These are phyloP conservation scores for Pythium grandisporangium DNA, from an alignment of 352 stramenopile species.

Conservation along the genomic window DNA sequence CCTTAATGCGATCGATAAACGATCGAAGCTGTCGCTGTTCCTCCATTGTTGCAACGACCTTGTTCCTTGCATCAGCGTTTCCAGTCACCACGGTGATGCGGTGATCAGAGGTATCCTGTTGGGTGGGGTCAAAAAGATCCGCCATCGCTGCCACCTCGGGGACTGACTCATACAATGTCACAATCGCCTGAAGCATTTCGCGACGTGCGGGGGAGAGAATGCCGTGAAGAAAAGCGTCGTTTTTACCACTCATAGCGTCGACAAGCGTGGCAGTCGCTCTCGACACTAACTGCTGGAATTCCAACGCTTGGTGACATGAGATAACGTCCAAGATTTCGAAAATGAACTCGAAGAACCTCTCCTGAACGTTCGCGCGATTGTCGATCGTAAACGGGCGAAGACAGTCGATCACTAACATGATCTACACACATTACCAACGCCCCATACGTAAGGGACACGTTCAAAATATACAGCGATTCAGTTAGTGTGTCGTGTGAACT, in stretches of 20 bases:
- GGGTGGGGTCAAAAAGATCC: conserved; percentile 24
- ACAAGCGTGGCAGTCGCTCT: conserved; percentile 40
- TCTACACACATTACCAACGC: conserved; percentile 11
- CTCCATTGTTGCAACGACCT: conserved; percentile 24
- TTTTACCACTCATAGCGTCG: conserved; percentile 28
- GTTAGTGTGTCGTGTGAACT: too few relatives aligned
- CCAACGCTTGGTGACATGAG: conserved; percentile 42
- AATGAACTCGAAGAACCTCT: conserved; percentile 35
- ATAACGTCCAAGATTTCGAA: conserved; percentile 67
- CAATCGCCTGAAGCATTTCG: conserved; percentile 29
- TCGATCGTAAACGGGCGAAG: conserved; percentile 25
- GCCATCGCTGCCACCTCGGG: conserved; percentile 31
- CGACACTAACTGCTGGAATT: conserved; percentile 55
- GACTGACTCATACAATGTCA: conserved; percentile 37
- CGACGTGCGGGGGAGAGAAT: conserved; percentile 29
- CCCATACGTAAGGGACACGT: neutral
- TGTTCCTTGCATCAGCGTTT: conserved; percentile 24
- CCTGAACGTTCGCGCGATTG: conserved; percentile 16
- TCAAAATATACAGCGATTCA: too few relatives aligned
- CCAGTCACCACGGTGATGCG: too few relatives aligned
- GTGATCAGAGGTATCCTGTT: conserved; percentile 20
- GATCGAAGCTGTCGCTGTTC: conserved; percentile 47
- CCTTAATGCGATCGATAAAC: conserved; percentile 19
- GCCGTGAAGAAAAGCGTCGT: conserved; percentile 17
- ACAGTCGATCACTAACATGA: conserved; percentile 55